phyloP scores from a whole-genome alignment of 139 green algal genomes.

The Micractinium conductrix region DNA sequence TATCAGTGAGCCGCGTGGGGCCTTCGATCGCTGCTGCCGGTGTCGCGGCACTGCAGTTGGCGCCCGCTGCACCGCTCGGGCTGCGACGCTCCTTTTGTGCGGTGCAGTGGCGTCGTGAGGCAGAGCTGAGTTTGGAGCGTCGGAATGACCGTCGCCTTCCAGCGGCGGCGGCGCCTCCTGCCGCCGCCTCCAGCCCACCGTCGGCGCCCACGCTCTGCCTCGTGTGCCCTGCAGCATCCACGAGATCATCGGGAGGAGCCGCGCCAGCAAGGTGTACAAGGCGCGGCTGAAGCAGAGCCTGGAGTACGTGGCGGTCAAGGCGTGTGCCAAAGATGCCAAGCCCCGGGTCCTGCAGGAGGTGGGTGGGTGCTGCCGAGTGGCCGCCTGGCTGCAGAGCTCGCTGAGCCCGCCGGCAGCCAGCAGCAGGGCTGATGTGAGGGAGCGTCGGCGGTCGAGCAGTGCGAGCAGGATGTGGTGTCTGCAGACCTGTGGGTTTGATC shows the following conservation, averaged over 20 bases:
- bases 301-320: constrained; percentile 96
- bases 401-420: too few species aligned
- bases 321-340: constrained; percentile 89
- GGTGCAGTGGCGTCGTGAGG: neutral
- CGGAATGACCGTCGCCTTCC: neutral
- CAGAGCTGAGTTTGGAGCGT: neutral
- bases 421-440: too few species aligned
- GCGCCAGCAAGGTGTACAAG: constrained; percentile 95
- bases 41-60: neutral
- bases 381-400: too few species aligned
- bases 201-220: too few species aligned
- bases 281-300: constrained; percentile 91
- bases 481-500: neutral
- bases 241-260: constrained; percentile 89
- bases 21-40: neutral
- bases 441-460: too few species aligned
- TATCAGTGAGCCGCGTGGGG: constrained; percentile 16
- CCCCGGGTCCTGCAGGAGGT: constrained; percentile 91
- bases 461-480: neutral
- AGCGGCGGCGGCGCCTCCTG: neutral
- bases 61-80: neutral
- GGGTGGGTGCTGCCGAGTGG: too few species aligned
- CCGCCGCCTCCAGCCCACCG: neutral
- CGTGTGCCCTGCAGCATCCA: constrained; percentile 73
- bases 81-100: neutral